Evolutionary conservation across 768 basidiomycete genomes (phyloP).

Genomic region (Cubamyces sp.): DNA sequence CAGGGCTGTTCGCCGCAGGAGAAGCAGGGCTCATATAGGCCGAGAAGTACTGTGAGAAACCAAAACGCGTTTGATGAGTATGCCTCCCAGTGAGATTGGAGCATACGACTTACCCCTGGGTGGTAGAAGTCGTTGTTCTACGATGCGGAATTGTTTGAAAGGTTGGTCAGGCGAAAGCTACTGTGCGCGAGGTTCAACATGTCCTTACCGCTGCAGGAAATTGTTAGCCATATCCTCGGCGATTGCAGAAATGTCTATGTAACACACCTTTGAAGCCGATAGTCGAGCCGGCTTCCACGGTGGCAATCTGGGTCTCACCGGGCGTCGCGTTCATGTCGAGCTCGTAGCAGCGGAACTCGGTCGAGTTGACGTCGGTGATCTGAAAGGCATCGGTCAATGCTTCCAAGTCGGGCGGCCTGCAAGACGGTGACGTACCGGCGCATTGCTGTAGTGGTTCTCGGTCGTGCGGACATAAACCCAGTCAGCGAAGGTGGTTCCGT

Average conservation of each 20-base stretch:
- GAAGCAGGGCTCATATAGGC: conserved; percentile 38
- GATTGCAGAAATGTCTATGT: neutral
- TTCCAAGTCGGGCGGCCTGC: neutral
- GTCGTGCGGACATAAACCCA: conserved; percentile 37
- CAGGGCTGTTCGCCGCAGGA: conserved; percentile 34
- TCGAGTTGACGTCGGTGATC: conserved; percentile 35
- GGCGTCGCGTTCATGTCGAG: conserved; percentile 33
- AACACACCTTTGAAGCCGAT: conserved; percentile 35
- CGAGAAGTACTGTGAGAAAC: conserved; percentile 30
- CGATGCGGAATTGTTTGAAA: neutral
- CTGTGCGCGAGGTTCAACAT: no score
- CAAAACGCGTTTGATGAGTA: neutral
- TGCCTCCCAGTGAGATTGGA: no score
- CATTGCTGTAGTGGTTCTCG: conserved; percentile 34
- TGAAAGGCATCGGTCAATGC: neutral
- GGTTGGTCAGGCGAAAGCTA: no score
- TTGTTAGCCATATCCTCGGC: neutral
- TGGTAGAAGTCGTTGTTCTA: conserved; percentile 32
- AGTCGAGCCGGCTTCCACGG: conserved; percentile 34
- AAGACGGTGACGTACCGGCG: conserved; percentile 29
- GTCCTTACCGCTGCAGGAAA: neutral
- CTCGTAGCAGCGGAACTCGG: conserved; percentile 39
- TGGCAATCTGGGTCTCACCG: conserved; percentile 30
- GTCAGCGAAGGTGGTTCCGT: conserved; percentile 29
- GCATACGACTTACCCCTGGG: conserved; percentile 26